Evolutionary conservation across 176 grass and related monocot genomes (phyloP), one percentile per base, ranked within the genome.

Genomic region (Coix lacrymajobi): DNA sequence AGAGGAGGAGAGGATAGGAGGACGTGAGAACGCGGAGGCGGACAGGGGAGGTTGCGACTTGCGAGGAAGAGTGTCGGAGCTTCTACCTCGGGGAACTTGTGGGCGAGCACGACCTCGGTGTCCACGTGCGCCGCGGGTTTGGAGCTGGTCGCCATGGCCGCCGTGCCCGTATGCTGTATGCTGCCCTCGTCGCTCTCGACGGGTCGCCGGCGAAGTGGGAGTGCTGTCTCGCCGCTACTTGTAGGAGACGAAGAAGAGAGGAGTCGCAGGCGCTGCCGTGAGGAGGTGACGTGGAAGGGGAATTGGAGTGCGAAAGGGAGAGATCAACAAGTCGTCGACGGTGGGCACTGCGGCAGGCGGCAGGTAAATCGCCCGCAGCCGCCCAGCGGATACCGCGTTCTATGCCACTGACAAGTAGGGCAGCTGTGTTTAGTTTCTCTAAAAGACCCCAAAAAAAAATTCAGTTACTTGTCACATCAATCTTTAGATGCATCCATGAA

Each of bases 71-170:
- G 79, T 39, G 14, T 64, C 33, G 46, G 39, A 49, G 4, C 11
- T 52, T 3, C 13, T 78, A 93, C 96, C 96, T 98, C 86, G 38
- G 90, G 63, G 72, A 98, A 95, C 66, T 85, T 85, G 88, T 98
- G 88, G 51, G 88, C 90, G 66, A 95, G 81, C 62, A 86, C 96
- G 76, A 88, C 72, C 2, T 86, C 19, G 6, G 91, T 87, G 84
- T 95, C 87, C 71, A 95, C 85, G 22, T 80, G 39, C 34, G 80
- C 60, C 25, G 41, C 25, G 60, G 69, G 20, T 19, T 52, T 77
- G 24, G 66, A 72, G 70, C 19, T 90, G 73, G 41, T 58, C 89
- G 80, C 88, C 88, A 90, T 90, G 43, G 66, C 39, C 6, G 81
- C 28, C 0, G 54, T 12, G 57, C 41, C 62, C 17, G 17, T 48